Evolutionary conservation across 352 stramenopile species (phyloP).

Genomic region (Globisporangium parvum): DNA sequence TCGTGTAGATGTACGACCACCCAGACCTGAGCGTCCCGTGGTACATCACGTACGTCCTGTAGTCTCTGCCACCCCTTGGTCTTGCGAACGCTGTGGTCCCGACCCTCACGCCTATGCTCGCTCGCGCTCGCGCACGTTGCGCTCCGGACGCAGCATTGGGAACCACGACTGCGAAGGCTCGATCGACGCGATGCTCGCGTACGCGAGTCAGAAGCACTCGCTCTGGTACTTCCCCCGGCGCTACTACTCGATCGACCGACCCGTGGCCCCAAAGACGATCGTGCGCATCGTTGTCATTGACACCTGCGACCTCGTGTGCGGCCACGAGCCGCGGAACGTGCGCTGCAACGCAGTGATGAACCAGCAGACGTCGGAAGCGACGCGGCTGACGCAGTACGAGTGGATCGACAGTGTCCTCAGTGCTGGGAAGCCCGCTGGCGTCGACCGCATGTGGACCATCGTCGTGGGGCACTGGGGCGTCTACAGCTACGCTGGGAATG

Average conservation of each 20-base stretch:
- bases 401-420: slow-evolving; percentile 70
- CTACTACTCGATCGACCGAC: slow-evolving; percentile 77
- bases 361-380: slow-evolving; percentile 51
- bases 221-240: slow-evolving; percentile 75
- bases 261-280: slow-evolving; percentile 74
- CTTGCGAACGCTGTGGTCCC: too few species aligned
- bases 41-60: slow-evolving; percentile 73
- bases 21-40: slow-evolving; percentile 61
- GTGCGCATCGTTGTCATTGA: slow-evolving; percentile 76
- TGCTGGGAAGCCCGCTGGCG: slow-evolving; percentile 44
- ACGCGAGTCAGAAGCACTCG: slow-evolving; percentile 57
- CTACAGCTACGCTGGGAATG: slow-evolving; percentile 82
- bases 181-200: slow-evolving; percentile 75
- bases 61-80: too few species aligned
- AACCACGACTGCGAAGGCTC: slow-evolving; percentile 87
- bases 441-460: slow-evolving; percentile 83
- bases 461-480: slow-evolving; percentile 82
- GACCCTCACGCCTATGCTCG: too few species aligned
- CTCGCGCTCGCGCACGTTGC: too few species aligned
- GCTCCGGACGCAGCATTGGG: too few species aligned
- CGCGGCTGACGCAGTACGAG: slow-evolving; percentile 60
- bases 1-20: slow-evolving; percentile 63
- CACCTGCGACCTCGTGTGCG: slow-evolving; percentile 78
- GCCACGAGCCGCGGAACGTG: slow-evolving; percentile 66
- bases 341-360: slow-evolving; percentile 80